phyloP scores from a whole-genome alignment of 2,329 filamentous ascomycete species.

The Alternaria angustiovoidea region DNA sequence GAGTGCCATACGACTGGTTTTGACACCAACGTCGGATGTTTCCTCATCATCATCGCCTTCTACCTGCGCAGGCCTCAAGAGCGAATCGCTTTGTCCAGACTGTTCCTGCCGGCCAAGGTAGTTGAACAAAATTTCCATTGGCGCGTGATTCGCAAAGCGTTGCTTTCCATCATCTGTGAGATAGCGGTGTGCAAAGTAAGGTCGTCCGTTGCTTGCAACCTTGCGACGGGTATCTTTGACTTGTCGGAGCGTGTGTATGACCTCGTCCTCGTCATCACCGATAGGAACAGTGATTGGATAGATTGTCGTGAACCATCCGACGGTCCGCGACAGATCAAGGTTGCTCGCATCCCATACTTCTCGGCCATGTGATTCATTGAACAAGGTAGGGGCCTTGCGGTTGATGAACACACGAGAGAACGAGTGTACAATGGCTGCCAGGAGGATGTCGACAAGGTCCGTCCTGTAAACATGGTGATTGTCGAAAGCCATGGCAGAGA shows the following conservation, averaged over 20 bases:
- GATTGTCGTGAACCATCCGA: conserved; percentile 68
- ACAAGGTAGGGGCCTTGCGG: conserved; percentile 60
- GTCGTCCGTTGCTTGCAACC: conserved; percentile 56
- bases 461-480: conserved; percentile 58
- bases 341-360: conserved; percentile 54
- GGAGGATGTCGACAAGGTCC: conserved; percentile 62
- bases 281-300: conserved; percentile 59
- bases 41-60: conserved; percentile 37
- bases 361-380: conserved; percentile 49
- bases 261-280: conserved; percentile 57
- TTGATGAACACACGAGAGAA: conserved; percentile 66
- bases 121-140: conserved; percentile 68
- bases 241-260: conserved; percentile 61
- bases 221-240: conserved; percentile 62
- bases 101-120: conserved; percentile 62
- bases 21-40: conserved; percentile 40
- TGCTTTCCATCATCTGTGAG: conserved; percentile 38
- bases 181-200: conserved; percentile 57
- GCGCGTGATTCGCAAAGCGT: conserved; percentile 53
- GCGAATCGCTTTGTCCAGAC: conserved; percentile 56
- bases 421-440: conserved; percentile 63
- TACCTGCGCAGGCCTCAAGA: conserved; percentile 52
- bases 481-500: conserved; percentile 32
- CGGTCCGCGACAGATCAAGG: conserved; percentile 64
- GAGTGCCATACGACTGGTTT: conserved; percentile 38